Evolutionary conservation across 768 basidiomycete species (phyloP).

Genomic region (Podaxis carcinomalis): DNA sequence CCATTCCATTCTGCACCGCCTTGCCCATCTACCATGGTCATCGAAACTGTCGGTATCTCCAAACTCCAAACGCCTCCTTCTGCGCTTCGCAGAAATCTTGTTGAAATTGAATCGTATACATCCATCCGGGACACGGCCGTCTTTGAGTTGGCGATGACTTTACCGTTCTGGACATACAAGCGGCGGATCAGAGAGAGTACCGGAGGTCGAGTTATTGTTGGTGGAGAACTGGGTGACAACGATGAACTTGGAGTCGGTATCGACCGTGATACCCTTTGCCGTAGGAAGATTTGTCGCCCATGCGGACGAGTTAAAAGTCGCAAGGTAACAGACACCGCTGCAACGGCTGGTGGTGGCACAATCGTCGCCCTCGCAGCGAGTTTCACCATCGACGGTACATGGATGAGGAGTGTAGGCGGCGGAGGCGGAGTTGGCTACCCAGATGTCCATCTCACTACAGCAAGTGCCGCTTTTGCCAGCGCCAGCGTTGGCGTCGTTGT

Average conservation of each 20-base stretch:
- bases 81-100: constrained; percentile 14
- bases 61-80: constrained; percentile 18
- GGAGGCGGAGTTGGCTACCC: constrained; percentile 20
- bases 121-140: constrained; percentile 11
- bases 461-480: constrained; percentile 17
- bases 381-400: constrained; percentile 14
- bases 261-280: constrained; percentile 17
- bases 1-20: constrained; percentile 26
- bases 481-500: constrained; percentile 18
- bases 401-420: constrained; percentile 21
- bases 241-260: constrained; percentile 21
- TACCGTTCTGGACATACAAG: constrained; percentile 19
- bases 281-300: constrained; percentile 19
- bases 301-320: constrained; percentile 22
- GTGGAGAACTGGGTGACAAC: constrained; percentile 22
- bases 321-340: constrained; percentile 17
- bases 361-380: constrained; percentile 16
- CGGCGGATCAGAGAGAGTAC: constrained; percentile 19
- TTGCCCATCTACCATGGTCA: constrained; percentile 16
- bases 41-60: constrained; percentile 18
- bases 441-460: constrained; percentile 23
- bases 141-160: constrained; percentile 19
- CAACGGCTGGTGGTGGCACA: constrained; percentile 15
- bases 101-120: constrained; percentile 15
- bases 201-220: constrained; percentile 16